A percentile compares a stretch with the other conserved stretches of the same genome.
phyloP scores from a whole-genome alignment of 805 yeast genomes.

The Metschnikowia baotianmanensis region DNA sequence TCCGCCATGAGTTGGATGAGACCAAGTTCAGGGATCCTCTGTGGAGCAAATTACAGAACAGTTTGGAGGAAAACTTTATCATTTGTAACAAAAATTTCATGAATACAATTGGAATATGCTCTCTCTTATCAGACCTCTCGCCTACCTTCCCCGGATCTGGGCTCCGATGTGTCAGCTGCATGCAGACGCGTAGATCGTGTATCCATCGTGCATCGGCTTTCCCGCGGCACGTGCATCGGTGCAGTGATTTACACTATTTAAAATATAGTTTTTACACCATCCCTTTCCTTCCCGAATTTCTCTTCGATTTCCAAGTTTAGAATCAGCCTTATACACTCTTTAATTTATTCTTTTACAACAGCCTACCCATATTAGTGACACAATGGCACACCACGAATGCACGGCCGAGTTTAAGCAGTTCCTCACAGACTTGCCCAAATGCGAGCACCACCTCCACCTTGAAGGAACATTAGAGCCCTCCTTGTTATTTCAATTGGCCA shows the following conservation, averaged over 20 bases:
- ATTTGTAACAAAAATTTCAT: no score
- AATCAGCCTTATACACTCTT: neutral
- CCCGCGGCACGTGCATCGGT: slow-evolving; percentile 4
- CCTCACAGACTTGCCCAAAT: slow-evolving; percentile 72
- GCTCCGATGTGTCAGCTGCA: slow-evolving; percentile 3
- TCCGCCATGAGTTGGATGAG: no score
- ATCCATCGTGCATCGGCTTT: slow-evolving; percentile 7
- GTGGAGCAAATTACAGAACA: no score
- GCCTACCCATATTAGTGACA: neutral
- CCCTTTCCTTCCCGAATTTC: neutral
- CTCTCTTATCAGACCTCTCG: no score
- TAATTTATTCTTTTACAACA: neutral
- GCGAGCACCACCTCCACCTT: slow-evolving; percentile 83
- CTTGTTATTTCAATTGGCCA: slow-evolving; percentile 64
- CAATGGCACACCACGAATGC: slow-evolving; percentile 16
- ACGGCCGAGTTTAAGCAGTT: slow-evolving; percentile 42
- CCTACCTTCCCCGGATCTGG: no score
- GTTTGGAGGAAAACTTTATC: no score
- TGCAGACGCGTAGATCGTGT: slow-evolving; percentile 1
- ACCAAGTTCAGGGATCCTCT: no score
- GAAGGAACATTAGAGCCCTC: slow-evolving; percentile 85
- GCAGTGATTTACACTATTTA: neutral
- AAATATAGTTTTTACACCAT: neutral
- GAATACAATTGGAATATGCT: no score
- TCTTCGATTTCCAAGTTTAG: neutral